Evolutionary conservation across 1,284 basidiomycete species (phyloP), one percentile per base, ranked within the genome.

Genomic region (Tilletia caries): DNA sequence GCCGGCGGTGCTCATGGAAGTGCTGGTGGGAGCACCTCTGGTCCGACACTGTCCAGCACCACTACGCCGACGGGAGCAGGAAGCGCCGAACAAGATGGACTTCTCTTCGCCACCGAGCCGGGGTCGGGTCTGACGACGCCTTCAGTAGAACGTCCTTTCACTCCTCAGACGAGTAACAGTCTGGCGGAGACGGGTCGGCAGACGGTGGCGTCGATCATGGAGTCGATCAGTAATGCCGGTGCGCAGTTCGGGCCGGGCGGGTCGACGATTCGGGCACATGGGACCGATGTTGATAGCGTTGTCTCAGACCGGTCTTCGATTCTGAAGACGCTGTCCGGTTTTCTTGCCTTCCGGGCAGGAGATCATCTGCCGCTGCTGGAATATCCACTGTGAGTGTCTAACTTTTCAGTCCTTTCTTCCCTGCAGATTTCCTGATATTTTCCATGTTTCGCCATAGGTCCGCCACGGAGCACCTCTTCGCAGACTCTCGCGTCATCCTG

Each of bases 401-500:
- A 3, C 44, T n/a, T 37, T 3, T 25, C 34, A 18, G 2, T 18
- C 54, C 33, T 20, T 43, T 32, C 52, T 23, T 43, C 25, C 27
- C 67, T 33, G 18, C 32, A 64, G 43, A 44, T 20, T 10, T 44
- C 20, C 48, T 50, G 48, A 50, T 20, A n/a, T n/a, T 25, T 27
- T 6, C 29, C 15, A 6, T 13, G 52, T 29, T 29, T 54, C 5
- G n/a, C 3, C 27, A 33, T 37, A 68, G 67, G 23, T 69, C 73
- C 54, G 74, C 76, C 48, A 76, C 77, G 43, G 81, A 83, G 74
- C 81, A 83, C 80, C 91, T 98, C 65, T 98, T 98, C 84, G 89
- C 92, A 34, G 95, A 98, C 81, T 95, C 93, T 18, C 90, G 91
- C 0, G 95, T 98, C 87, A 90, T 98, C 65, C 91, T 98, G 32